Base-by-base conservation (phyloP, 148 eudicot species). In the Camellia lanceoleosa region DNA sequence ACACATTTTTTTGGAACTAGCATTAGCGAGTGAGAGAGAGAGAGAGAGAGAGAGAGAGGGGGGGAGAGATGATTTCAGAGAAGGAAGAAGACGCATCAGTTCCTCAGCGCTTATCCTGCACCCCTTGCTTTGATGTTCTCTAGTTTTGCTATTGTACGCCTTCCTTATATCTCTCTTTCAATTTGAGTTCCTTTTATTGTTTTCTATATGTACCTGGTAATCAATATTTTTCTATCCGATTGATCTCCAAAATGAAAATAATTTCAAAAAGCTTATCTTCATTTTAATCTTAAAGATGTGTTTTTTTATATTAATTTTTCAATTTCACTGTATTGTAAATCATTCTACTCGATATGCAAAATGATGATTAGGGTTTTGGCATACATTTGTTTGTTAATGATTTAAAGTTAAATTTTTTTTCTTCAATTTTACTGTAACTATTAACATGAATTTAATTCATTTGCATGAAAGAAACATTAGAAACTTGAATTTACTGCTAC, bases 101-200 rank as follows among this genome's bases (percentile, higher is more conserved):
- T 18, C 81, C 89, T 61, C 84, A 77, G 59, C 78, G 81, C 20
- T 72, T 92, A 54, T 81, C 90, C 23, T 94, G 98, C 88, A 79
- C 83, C 74, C 79, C 86, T 15, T 90, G 86, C 82, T 90, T 92
- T 73, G 98, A 94, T 68, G 93, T 95, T n/a, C 91, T 92, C 80
- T 92, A 92, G 93, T 94, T 94, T 83, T 94, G 98, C 90, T 94
- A 94, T 79, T 92, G 98, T 94, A 87, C 18, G 75, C 62, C 30
- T 43, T 54, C 58, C 49, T 72, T 72, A 75, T 63, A 64, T 51
- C 80, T 47, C 58, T 79, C 74, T 76, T 72, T 42, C 52, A 56
- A 64, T 72, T 43, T 70, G 7, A 1, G 10, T 19, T 46, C 8
- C 19, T 56, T 30, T 54, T 6, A 15, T 80, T 44, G 55, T 5